A percentile compares a stretch with the other conserved stretches of the same genome.
phyloP scores from a whole-genome alignment of 208 protist genomes.

The Leishmania turanica region DNA sequence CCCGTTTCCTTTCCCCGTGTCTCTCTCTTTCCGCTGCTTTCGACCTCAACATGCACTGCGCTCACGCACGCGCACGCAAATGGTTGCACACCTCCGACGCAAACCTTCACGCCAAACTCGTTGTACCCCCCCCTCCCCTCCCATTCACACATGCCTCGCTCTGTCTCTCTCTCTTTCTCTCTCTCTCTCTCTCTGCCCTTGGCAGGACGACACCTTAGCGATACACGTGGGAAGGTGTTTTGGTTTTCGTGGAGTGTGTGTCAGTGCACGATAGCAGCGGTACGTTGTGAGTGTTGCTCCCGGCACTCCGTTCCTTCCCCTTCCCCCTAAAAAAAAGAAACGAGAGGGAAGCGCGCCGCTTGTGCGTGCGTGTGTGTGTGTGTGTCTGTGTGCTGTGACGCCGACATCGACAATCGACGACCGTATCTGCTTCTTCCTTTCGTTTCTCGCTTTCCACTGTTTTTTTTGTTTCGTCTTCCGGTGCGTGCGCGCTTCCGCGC shows the following conservation, averaged over 20 bases:
- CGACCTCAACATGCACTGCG: neutral
- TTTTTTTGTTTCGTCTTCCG: neutral
- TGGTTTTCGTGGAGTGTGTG: conserved; percentile 5
- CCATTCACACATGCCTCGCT: neutral
- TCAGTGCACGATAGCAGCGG: neutral
- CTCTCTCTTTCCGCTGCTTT: neutral
- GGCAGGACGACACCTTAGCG: neutral
- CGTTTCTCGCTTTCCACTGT: neutral
- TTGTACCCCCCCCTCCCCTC: neutral
- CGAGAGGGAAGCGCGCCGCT: neutral
- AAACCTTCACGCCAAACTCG: neutral
- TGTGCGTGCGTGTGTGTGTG: neutral
- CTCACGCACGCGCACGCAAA: too few species aligned
- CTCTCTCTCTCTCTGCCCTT: neutral
- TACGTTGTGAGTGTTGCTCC: neutral
- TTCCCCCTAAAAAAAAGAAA: neutral
- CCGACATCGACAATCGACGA: neutral
- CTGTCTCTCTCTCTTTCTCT: neutral
- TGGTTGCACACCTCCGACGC: neutral
- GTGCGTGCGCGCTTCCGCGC: neutral
- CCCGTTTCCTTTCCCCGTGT: neutral
- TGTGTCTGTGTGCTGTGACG: neutral
- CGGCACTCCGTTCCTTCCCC: neutral
- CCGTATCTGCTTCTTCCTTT: neutral
- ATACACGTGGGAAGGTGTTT: conserved; percentile 8